These are phyloP conservation scores for Claviceps sp. DNA, from an alignment of 2,329 filamentous ascomycete species.

Conservation along the genomic window DNA sequence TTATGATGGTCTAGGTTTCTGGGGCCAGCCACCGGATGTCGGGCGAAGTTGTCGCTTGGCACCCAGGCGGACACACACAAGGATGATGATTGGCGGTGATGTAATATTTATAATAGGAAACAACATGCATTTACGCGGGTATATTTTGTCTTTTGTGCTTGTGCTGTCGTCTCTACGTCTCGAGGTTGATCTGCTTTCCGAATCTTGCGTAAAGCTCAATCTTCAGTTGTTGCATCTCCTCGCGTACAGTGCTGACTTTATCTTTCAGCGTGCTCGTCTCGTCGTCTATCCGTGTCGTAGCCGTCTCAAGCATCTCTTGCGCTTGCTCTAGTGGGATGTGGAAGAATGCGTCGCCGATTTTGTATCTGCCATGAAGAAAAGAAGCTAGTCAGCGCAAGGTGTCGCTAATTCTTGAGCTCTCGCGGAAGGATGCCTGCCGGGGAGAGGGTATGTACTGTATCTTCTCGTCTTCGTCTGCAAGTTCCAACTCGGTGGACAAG, in stretches of 20 bases:
- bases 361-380: slow-evolving; percentile 51
- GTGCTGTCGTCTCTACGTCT: slow-evolving; percentile 44
- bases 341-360: slow-evolving; percentile 93
- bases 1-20: too few species aligned
- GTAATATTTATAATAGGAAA: not conserved
- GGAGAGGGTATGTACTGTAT: slow-evolving; percentile 52
- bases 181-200: slow-evolving; percentile 91
- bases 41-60: too few species aligned
- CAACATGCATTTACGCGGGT: not conserved
- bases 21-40: too few species aligned
- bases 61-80: too few species aligned
- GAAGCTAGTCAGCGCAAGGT: not conserved
- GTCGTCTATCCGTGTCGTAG: slow-evolving; percentile 60
- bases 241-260: slow-evolving; percentile 57
- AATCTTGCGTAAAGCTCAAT: slow-evolving; percentile 88
- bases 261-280: slow-evolving; percentile 68
- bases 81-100: too few species aligned
- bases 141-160: not conserved
- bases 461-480: slow-evolving; percentile 88
- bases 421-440: not conserved
- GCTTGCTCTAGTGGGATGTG: slow-evolving; percentile 73
- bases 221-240: slow-evolving; percentile 85
- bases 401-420: too few species aligned
- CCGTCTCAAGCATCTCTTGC: slow-evolving; percentile 65
- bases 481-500: slow-evolving; percentile 77